These are phyloP conservation scores for Pyrenophora graminea DNA, from an alignment of 2,329 filamentous ascomycete genomes.

Conservation along the genomic window DNA sequence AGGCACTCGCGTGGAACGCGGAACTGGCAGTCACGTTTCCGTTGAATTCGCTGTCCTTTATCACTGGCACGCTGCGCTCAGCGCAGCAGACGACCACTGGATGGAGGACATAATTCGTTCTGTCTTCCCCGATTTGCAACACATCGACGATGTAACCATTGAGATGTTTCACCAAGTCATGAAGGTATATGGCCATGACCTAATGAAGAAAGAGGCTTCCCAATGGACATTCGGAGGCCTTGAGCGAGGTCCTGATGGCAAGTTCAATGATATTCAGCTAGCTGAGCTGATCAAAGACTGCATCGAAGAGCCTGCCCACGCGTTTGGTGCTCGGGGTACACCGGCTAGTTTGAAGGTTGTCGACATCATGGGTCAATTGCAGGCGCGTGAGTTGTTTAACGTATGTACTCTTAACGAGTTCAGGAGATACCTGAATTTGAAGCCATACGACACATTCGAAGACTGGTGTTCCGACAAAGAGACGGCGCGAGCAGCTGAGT, in stretches of 20 bases:
- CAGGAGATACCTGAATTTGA: slow-evolving; percentile 77
- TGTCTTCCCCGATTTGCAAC: slow-evolving; percentile 32
- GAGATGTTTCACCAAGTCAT: slow-evolving; percentile 48
- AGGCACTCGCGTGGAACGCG: slow-evolving; percentile 63
- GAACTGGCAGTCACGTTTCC: slow-evolving; percentile 79
- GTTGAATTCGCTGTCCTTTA: slow-evolving; percentile 88
- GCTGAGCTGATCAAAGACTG: slow-evolving; percentile 67
- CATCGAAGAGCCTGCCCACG: slow-evolving; percentile 69
- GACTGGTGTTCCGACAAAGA: slow-evolving; percentile 79
- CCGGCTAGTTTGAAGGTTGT: slow-evolving; percentile 73
- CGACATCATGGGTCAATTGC: slow-evolving; percentile 77
- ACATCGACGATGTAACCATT: slow-evolving; percentile 34
- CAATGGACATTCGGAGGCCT: slow-evolving; percentile 71
- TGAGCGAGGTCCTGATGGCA: slow-evolving; percentile 66
- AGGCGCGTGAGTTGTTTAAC: slow-evolving; percentile 72
- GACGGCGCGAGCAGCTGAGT: slow-evolving; percentile 63
- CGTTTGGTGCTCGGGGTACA: slow-evolving; percentile 66
- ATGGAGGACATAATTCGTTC: slow-evolving; percentile 60
- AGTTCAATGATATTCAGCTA: slow-evolving; percentile 74
- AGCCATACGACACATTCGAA: slow-evolving; percentile 75
- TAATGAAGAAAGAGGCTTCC: slow-evolving; percentile 66
- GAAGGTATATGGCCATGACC: slow-evolving; percentile 50
- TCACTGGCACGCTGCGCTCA: slow-evolving; percentile 81
- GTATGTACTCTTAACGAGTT: slow-evolving; percentile 82
- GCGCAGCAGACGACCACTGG: slow-evolving; percentile 76